Base-by-base conservation (phyloP, 495 filamentous ascomycete species). In the Talaromyces proteolyticus region DNA sequence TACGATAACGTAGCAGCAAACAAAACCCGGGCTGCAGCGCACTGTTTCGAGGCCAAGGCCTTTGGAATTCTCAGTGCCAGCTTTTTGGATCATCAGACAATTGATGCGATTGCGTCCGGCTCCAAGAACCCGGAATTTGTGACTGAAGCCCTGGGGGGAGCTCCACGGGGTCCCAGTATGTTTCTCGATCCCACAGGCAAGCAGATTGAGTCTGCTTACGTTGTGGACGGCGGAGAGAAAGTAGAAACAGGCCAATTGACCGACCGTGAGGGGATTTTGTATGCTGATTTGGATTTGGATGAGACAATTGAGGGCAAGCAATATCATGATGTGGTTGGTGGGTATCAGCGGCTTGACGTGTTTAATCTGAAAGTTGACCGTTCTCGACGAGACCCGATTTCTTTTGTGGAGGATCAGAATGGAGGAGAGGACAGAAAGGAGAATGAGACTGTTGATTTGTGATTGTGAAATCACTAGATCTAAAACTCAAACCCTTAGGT, bases 31-130 rank as follows among this genome's bases (percentile, higher is more conserved):
- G 61, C 66, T 1, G 69, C 67, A 1, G 67, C 66, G 1, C 69
- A 75, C 45, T 72, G 67, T 49, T 75, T 75, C 50, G 70, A 73
- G 44, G 69, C 63, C 6, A 75, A 73, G 52, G 69, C 62, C 39
- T 73, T 73, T 47, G 71, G 68, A 0, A 60, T 73, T 2, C 37
- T 70, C 6, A 66, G 67, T 52, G 57, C 62, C 0, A 61, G 66
- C 0, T 53, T 57, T 18, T 52, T 70, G 7, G 62, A 58, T 8
- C 45, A 53, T n/a, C 51, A 61, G 2, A 60, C 58, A 1, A 62
- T 66, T 26, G 55, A 60, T 3, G 16, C 21, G 4, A 44, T 49
- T 2, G 49, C 49, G 4, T 45, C 23, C 16, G 56, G 58, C 16
- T 44, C 59, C 25, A 37, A 37, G 26, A 22, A 44, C 3, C 49